Evolutionary conservation across 768 basidiomycete species (phyloP).

Genomic region (Leccinellum luteum): DNA sequence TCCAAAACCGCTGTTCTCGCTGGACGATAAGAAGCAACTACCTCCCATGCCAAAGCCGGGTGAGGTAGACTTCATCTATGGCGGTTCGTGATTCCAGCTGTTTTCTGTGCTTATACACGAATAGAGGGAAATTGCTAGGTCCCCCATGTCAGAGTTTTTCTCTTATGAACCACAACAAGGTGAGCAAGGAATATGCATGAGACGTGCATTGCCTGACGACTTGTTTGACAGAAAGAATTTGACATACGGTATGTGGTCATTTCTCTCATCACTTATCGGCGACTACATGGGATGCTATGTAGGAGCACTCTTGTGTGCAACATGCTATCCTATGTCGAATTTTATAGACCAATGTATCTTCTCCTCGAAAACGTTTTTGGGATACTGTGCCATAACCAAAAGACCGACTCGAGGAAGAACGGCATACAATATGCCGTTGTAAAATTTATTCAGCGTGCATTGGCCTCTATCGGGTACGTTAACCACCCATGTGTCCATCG

Average conservation of each 20-base stretch:
- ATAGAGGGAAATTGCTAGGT: conserved; percentile 37
- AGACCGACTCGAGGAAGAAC: conserved; percentile 36
- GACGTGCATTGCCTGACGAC: conserved; percentile 1
- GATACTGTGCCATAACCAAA: conserved; percentile 49
- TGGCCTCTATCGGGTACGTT: conserved; percentile 63
- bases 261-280: neutral
- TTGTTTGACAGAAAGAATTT: conserved; percentile 44
- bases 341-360: conserved; percentile 60
- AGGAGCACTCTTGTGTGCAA: conserved; percentile 65
- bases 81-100: conserved; percentile 44
- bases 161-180: conserved; percentile 58
- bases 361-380: conserved; percentile 75
- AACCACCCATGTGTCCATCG: neutral
- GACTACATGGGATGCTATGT: neutral
- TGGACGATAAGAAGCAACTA: conserved; percentile 38
- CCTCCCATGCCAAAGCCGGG: conserved; percentile 54
- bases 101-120: neutral
- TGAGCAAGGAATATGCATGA: conserved; percentile 20
- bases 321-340: conserved; percentile 69
- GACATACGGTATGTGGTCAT: conserved; percentile 49
- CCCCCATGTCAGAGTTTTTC: conserved; percentile 79
- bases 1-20: conserved; percentile 39
- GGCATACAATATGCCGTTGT: conserved; percentile 54
- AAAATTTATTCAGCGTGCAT: conserved; percentile 60
- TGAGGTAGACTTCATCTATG: conserved; percentile 70